Percentiles rank a stretch among this genome's conserved stretches.
phyloP scores from a whole-genome alignment of 148 eudicot genomes.

The Rhododendron mucronatum region DNA sequence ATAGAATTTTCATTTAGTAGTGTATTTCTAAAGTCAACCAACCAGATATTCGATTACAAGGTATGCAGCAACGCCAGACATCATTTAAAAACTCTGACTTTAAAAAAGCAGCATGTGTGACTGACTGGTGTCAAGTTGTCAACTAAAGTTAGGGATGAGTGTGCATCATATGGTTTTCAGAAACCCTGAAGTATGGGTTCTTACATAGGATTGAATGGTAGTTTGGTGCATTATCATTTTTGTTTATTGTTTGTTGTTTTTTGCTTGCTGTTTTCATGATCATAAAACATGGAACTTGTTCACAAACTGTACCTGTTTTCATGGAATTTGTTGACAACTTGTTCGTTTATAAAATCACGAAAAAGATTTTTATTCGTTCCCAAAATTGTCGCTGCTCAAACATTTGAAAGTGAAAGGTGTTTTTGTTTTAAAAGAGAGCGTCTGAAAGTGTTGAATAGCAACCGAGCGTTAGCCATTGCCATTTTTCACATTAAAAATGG shows the following conservation, averaged over 20 bases:
- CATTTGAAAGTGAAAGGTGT: background rate
- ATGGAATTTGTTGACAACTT: background rate
- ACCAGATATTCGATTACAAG: conserved; percentile 33
- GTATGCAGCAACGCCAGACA: conserved; percentile 21
- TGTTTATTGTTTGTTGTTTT: background rate
- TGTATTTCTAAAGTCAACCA: conserved; percentile 51
- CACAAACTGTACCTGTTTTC: background rate
- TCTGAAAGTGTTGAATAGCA: too few relatives aligned
- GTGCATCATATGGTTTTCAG: background rate
- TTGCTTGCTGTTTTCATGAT: background rate
- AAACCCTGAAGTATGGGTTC: background rate
- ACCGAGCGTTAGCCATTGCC: background rate
- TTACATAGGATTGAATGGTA: background rate
- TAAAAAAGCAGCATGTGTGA: background rate
- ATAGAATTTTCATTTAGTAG: conserved; percentile 34
- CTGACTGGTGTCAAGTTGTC: background rate
- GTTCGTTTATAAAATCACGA: background rate
- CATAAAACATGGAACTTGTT: background rate
- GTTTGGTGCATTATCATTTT: background rate
- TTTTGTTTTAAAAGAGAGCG: too few relatives aligned
- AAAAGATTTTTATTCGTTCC: background rate
- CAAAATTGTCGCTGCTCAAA: background rate
- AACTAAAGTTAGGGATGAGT: background rate
- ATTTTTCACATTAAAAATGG: too few relatives aligned
- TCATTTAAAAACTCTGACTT: background rate